These are phyloP conservation scores for Cyphellophora attinorum DNA, from an alignment of 2,329 filamentous ascomycete species.

Conservation along the genomic window DNA sequence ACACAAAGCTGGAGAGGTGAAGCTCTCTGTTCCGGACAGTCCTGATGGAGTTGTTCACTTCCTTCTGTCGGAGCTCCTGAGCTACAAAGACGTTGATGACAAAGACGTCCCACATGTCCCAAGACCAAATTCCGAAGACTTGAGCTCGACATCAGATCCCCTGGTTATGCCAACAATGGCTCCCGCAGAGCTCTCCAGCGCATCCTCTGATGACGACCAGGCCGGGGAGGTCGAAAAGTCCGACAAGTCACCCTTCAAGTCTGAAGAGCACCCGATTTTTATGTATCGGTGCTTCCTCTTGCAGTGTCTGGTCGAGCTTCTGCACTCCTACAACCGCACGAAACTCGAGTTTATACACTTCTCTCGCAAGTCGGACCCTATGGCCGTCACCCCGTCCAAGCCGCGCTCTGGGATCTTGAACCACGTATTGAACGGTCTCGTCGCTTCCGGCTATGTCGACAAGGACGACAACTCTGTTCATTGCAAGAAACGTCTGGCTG, in stretches of 20 bases:
- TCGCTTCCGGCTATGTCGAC: constrained; percentile 55
- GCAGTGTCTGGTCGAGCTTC: constrained; percentile 79
- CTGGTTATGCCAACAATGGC: background rate
- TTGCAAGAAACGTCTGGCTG: constrained; percentile 77
- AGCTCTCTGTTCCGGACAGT: constrained; percentile 78
- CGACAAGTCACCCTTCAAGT: constrained; percentile 70
- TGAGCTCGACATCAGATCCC: constrained; percentile 11
- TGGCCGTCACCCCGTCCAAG: constrained; percentile 81
- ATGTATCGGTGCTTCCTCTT: constrained; percentile 93
- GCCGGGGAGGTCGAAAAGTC: constrained; percentile 46
- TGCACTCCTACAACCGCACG: constrained; percentile 83
- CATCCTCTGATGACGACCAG: background rate
- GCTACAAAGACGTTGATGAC: constrained; percentile 87
- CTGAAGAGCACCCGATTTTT: constrained; percentile 90
- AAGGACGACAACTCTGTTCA: constrained; percentile 52
- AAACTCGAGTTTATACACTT: constrained; percentile 99
- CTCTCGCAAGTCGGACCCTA: constrained; percentile 78
- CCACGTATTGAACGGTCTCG: constrained; percentile 77
- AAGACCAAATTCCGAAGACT: constrained; percentile 7
- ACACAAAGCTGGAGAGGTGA: constrained; percentile 58
- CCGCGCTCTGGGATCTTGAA: constrained; percentile 87
- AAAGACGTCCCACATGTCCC: constrained; percentile 45
- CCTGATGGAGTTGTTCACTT: constrained; percentile 95
- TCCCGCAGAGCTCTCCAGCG: constrained; percentile 2
- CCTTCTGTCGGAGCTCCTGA: constrained; percentile 80